Percentiles rank a stretch among this genome's conserved stretches.
Conservation (phyloP, 2,329 filamentous ascomycete species). For the Penicillium occitanis region DNA sequence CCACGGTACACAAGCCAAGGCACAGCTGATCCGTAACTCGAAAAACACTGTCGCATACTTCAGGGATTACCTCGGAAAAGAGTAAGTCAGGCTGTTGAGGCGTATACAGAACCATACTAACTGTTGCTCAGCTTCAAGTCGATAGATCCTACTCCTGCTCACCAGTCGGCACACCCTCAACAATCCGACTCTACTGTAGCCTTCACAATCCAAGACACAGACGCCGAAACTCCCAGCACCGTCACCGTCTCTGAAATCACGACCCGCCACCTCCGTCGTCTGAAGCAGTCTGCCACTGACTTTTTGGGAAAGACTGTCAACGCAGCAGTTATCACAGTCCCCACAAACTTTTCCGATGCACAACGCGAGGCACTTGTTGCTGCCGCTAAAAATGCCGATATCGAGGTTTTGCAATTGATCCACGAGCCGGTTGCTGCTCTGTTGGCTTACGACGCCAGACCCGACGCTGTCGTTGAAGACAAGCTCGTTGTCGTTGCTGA, state of each 20-base stretch:
- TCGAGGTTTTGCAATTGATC: conserved; percentile 92
- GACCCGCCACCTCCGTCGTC: conserved; percentile 78
- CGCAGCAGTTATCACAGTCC: conserved; percentile 90
- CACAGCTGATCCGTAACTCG: conserved; percentile 86
- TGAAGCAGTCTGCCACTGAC: conserved; percentile 81
- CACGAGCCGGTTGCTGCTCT: conserved; percentile 85
- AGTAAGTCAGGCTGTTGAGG: conserved; percentile 54
- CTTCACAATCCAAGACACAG: conserved; percentile 80
- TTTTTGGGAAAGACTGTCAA: conserved; percentile 92
- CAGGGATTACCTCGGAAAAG: conserved; percentile 91
- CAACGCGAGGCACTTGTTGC: conserved; percentile 79
- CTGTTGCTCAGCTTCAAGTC: conserved; percentile 68
- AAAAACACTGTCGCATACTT: conserved; percentile 94
- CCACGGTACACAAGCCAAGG: conserved; percentile 92
- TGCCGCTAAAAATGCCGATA: conserved; percentile 73
- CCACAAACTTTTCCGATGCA: conserved; percentile 86
- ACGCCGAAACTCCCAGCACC: conserved; percentile 62
- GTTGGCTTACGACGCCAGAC: conserved; percentile 85
- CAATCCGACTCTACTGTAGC: conserved; percentile 69
- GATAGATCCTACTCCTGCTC: conserved; percentile 93
- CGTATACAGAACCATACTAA: conserved; percentile 20
- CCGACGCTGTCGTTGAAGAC: conserved; percentile 72
- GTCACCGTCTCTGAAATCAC: conserved; percentile 78
- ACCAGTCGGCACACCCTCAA: conserved; percentile 86
- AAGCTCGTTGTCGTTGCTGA: conserved; percentile 92